These are phyloP conservation scores for Leptosphaerulina australis DNA, from an alignment of 2,329 filamentous ascomycete genomes.

Conservation along the genomic window DNA sequence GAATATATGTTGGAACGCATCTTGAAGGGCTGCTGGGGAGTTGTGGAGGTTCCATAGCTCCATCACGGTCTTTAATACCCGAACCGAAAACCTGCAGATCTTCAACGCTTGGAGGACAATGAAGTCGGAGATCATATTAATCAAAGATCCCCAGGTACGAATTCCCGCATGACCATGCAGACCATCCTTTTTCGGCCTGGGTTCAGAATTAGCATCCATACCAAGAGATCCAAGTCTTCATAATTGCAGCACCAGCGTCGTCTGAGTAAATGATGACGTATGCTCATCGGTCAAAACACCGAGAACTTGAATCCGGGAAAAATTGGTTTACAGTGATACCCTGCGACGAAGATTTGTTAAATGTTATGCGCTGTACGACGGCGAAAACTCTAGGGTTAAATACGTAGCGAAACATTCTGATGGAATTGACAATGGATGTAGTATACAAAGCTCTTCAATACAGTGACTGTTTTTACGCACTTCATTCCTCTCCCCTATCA, in stretches of 20 bases:
- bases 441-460: no score
- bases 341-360: background rate
- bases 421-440: no score
- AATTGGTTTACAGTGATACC: background rate
- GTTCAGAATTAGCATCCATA: background rate
- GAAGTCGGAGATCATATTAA: background rate
- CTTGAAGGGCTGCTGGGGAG: background rate
- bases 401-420: no score
- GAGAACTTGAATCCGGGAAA: background rate
- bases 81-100: background rate
- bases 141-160: background rate
- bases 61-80: background rate
- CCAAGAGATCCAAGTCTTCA: background rate
- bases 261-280: background rate
- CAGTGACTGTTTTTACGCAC: no score
- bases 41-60: background rate
- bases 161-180: background rate
- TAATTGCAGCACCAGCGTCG: background rate
- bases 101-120: background rate
- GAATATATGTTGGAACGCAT: slow-evolving; percentile 1
- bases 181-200: background rate
- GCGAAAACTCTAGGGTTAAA: no score
- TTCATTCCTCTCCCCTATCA: no score
- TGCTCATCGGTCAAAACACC: slow-evolving; percentile 1
- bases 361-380: no score